Evolutionary conservation across 192 early-diverging fungal species (phyloP), one percentile per base, ranked within the genome.

Genomic region (Glomus cerebriforme): DNA sequence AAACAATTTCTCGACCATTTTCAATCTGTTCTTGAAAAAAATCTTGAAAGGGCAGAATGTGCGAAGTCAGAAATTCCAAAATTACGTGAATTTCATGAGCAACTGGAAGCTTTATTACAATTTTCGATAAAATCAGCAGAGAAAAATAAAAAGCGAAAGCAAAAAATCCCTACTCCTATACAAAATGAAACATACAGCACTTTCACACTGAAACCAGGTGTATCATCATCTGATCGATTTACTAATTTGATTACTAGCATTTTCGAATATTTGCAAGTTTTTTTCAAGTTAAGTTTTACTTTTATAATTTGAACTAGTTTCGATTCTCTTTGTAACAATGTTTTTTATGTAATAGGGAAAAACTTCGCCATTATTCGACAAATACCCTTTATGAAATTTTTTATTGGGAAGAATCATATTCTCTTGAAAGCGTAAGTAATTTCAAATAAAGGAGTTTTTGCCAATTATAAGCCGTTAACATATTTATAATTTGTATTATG

Each of bases 351-450:
- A 71, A 37, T 64, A 89, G 88, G 10, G 77, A 80, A 26, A 81
- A 83, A 24, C 81, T 94, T 7, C 79, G 66, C 37, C 87, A 89
- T 22, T 93, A 96, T 80, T 90, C 85, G 22, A 81, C 63, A 7
- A 81, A 89, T 22, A 91, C 94, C 2, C 81, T 95, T 34, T 83
- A 94, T 68, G 95, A 98, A 80, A 62, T 96, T 7, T 87, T 93
- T n/a, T 97, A 96, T 80, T 95, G 93, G 79, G 83, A 85, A 1
- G 88, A 92, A 76, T 86, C 88, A 32, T 86, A 84, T n/a, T 85
- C 93, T 10, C 88, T 95, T 66, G 89, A 93, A 83, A 92, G 91
- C 85, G 92, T 93, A 83, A 65, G 79, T 85, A 13, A 10, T 54
- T 54, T 8, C 6, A 22, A 12, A 10, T 43, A 43, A 12, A 43